Evolutionary conservation across 176 grass and related monocot species (phyloP).

Genomic region (Cymbopogon citratus): DNA sequence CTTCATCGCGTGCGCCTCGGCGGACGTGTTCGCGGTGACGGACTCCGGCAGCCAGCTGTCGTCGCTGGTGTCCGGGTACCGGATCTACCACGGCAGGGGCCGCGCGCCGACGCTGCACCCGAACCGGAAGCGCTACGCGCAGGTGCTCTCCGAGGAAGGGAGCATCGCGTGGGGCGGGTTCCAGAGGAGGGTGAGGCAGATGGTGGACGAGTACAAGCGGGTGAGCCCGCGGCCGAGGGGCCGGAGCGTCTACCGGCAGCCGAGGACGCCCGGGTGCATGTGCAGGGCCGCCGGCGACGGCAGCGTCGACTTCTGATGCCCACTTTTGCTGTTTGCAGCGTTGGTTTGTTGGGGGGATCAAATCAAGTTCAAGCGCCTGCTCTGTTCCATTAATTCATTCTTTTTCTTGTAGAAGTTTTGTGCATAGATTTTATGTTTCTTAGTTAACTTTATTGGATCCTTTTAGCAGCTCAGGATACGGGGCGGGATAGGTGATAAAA

Average conservation of each 20-base stretch:
- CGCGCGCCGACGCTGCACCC: slow-evolving; percentile 69
- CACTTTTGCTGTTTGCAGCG: too few species aligned
- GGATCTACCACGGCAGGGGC: slow-evolving; percentile 79
- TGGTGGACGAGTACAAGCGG: slow-evolving; percentile 86
- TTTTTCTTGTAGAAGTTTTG: not conserved
- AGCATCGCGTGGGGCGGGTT: slow-evolving; percentile 61
- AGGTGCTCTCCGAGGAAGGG: slow-evolving; percentile 56
- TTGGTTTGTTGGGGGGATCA: too few species aligned
- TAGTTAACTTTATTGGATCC: not conserved
- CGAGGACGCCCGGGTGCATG: slow-evolving; percentile 90
- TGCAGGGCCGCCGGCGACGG: slow-evolving; percentile 45
- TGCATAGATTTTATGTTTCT: slow-evolving; percentile 6
- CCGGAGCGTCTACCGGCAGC: slow-evolving; percentile 81
- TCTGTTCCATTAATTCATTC: slow-evolving; percentile 29
- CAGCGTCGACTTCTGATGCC: slow-evolving; percentile 36
- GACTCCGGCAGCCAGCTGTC: slow-evolving; percentile 97
- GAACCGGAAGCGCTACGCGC: slow-evolving; percentile 78
- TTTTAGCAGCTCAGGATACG: not conserved
- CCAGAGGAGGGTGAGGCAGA: slow-evolving; percentile 61
- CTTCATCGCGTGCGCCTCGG: slow-evolving; percentile 84
- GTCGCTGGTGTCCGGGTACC: slow-evolving; percentile 80
- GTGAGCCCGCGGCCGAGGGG: slow-evolving; percentile 56
- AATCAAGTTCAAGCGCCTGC: too few species aligned
- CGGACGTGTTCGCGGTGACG: slow-evolving; percentile 92
- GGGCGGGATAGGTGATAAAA: not conserved